phyloP scores from a whole-genome alignment of 805 yeast species.

The Barnettozyma sucrosica region DNA sequence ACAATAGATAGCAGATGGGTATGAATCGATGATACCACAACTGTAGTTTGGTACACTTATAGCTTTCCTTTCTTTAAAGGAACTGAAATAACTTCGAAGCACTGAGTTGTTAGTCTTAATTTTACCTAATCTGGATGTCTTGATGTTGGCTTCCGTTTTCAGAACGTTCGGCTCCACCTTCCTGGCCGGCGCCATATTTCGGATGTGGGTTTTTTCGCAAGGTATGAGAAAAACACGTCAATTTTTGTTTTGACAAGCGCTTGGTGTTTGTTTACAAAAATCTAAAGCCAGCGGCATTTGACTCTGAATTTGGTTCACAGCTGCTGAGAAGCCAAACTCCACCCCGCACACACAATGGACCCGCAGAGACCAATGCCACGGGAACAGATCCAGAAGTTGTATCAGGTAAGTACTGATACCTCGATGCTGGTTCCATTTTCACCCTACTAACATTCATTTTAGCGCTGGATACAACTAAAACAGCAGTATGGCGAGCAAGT shows the following conservation, averaged over 20 bases:
- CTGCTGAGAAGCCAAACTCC: neutral
- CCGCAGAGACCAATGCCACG: conserved; percentile 19
- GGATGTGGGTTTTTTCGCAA: neutral
- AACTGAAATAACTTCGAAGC: too few species aligned
- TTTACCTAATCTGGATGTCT: conserved; percentile 5
- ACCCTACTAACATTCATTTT: neutral
- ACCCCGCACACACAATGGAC: conserved; percentile 15
- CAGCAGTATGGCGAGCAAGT: conserved; percentile 52
- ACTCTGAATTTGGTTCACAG: neutral
- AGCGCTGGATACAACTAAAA: conserved; percentile 55
- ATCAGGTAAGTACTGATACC: conserved; percentile 17
- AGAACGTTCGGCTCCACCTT: neutral
- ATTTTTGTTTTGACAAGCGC: neutral
- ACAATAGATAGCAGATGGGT: too few species aligned
- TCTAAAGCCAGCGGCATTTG: neutral
- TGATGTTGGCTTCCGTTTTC: neutral
- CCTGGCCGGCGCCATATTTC: neutral
- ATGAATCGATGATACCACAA: too few species aligned
- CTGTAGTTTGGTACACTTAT: too few species aligned
- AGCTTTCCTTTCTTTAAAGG: too few species aligned
- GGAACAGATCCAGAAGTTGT: conserved; percentile 26
- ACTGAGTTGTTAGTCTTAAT: too few species aligned
- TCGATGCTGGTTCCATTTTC: neutral
- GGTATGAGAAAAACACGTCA: neutral
- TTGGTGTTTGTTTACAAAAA: conserved; percentile 1